These are phyloP conservation scores for Paratinospora sagittata DNA, from an alignment of 164 flowering plant species.

Conservation along the genomic window DNA sequence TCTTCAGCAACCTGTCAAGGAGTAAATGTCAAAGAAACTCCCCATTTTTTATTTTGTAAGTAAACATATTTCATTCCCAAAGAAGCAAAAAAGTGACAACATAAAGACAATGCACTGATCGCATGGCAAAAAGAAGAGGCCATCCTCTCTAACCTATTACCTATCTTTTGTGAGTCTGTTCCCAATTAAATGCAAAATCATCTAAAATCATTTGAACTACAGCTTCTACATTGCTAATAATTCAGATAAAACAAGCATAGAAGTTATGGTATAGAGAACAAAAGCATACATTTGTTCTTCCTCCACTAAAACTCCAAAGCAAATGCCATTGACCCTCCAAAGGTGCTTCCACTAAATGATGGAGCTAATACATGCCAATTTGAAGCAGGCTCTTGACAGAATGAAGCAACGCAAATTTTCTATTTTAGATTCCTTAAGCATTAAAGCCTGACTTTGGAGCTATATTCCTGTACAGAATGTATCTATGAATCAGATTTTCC, in stretches of 20 bases:
- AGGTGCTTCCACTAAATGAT: not conserved
- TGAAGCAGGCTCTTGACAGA: not conserved
- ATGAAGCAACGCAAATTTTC: not conserved
- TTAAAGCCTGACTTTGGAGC: too few relatives aligned
- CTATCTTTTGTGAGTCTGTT: not conserved
- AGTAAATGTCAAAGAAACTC: constrained; percentile 7
- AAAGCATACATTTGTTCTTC: not conserved
- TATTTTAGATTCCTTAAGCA: too few relatives aligned
- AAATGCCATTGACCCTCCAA: not conserved
- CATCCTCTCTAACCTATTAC: not conserved
- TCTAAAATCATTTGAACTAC: not conserved
- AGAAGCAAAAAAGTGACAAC: not conserved
- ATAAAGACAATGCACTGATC: not conserved
- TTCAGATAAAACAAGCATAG: not conserved
- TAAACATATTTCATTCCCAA: not conserved
- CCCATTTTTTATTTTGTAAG: not conserved
- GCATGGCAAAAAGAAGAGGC: not conserved
- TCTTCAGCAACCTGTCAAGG: constrained; percentile 70
- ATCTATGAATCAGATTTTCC: too few relatives aligned
- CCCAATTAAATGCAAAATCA: not conserved
- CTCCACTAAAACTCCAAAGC: not conserved
- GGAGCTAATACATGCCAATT: not conserved
- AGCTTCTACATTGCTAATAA: not conserved
- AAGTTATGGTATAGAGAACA: not conserved
- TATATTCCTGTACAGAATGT: too few relatives aligned